Percentiles rank a stretch among this genome's conserved stretches.
These are phyloP conservation scores for Saturnispora gosingensis DNA, from an alignment of 805 yeast species.

Conservation along the genomic window DNA sequence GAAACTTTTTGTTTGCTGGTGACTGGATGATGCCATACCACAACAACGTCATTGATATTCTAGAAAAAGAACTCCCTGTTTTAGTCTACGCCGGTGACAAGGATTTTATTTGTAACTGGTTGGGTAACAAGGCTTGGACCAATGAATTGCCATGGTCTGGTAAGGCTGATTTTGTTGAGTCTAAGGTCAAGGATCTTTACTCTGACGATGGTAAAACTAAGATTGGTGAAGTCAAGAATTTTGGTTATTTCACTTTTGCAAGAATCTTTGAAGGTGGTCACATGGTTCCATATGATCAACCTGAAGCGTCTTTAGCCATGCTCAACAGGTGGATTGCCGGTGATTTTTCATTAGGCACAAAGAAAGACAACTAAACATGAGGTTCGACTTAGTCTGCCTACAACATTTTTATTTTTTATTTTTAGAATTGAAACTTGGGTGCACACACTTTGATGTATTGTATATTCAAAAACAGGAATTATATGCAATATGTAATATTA, in stretches of 20 bases:
- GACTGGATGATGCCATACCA: slow-evolving; percentile 63
- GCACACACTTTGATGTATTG: not conserved
- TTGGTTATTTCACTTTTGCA: slow-evolving; percentile 62
- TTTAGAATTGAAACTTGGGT: not conserved
- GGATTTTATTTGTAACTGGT: slow-evolving; percentile 89
- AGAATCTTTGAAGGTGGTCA: slow-evolving; percentile 81
- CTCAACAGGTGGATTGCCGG: slow-evolving; percentile 69
- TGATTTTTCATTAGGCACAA: slow-evolving; percentile 31
- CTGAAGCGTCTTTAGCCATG: slow-evolving; percentile 60
- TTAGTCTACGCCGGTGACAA: slow-evolving; percentile 91
- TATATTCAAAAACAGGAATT: too few relatives aligned
- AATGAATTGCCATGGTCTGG: slow-evolving; percentile 59
- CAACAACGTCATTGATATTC: slow-evolving; percentile 44
- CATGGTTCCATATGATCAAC: slow-evolving; percentile 88
- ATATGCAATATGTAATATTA: too few relatives aligned
- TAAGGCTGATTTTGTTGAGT: slow-evolving; percentile 19
- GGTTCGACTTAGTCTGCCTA: not conserved
- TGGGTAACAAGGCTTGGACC: slow-evolving; percentile 83
- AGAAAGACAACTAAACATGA: not conserved
- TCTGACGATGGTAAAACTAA: slow-evolving; percentile 28
- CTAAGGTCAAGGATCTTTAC: slow-evolving; percentile 19
- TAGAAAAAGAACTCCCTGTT: slow-evolving; percentile 67
- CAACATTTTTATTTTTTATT: not conserved
- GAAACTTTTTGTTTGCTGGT: slow-evolving; percentile 46
- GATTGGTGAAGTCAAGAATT: slow-evolving; percentile 71